These are phyloP conservation scores for Saturnispora sekii DNA, from an alignment of 805 yeast genomes.

Conservation along the genomic window DNA sequence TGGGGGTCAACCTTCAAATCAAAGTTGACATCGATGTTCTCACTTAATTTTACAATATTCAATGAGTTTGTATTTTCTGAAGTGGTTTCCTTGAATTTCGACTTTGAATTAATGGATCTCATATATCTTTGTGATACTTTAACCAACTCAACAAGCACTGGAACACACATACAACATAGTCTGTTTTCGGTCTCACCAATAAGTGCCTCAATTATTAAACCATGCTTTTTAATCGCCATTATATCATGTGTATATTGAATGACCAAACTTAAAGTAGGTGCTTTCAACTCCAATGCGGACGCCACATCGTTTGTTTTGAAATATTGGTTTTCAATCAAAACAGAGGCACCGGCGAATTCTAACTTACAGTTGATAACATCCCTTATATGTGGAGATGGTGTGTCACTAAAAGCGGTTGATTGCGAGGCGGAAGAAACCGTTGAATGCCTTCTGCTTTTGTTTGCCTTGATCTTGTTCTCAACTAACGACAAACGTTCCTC, in stretches of 20 bases:
- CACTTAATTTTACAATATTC: conserved; percentile 37
- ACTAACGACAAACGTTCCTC: conserved; percentile 20
- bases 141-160: conserved; percentile 55
- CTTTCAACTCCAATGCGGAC: conserved; percentile 51
- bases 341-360: conserved; percentile 62
- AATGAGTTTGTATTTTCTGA: conserved; percentile 11
- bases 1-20: conserved; percentile 65
- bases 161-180: conserved; percentile 66
- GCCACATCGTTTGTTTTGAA: conserved; percentile 30
- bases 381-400: not conserved
- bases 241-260: conserved; percentile 40
- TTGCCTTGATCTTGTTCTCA: conserved; percentile 4
- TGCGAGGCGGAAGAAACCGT: not conserved
- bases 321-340: conserved; percentile 38
- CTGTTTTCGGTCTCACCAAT: conserved; percentile 67
- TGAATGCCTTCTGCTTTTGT: not conserved
- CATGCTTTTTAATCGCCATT: conserved; percentile 31
- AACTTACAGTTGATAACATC: conserved; percentile 41
- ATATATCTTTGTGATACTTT: conserved; percentile 41
- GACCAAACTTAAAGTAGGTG: conserved; percentile 64
- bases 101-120: conserved; percentile 16
- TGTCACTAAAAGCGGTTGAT: not conserved
- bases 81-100: not conserved
- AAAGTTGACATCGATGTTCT: conserved; percentile 50
- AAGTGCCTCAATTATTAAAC: conserved; percentile 40